Evolutionary conservation across 2,329 filamentous ascomycete genomes (phyloP), one percentile per base, ranked within the genome.

Genomic region (Aspergillus quadricinctus): DNA sequence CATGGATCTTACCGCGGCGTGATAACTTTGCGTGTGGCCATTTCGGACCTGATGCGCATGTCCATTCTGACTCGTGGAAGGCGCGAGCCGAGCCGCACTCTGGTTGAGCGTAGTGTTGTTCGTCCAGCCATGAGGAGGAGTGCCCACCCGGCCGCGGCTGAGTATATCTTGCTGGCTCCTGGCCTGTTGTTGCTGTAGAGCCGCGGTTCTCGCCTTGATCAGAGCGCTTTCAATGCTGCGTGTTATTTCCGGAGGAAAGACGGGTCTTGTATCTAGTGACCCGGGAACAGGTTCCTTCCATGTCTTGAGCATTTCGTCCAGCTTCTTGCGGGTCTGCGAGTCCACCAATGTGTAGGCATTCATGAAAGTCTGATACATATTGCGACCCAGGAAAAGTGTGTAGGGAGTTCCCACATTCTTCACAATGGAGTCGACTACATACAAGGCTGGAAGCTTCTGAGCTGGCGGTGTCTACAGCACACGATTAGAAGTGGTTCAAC

Each of bases 321-420:
- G 89, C 74, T 95, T 95, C 64, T 88, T 88, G 61, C 94, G 86
- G 23, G 92, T 92, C 58, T 83, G 82, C 61, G 84, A 83, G 67
- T 96, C 92, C 60, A 97, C 92, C 58, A 95, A 84, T 3, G 89
- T 89, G 72, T 97, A 99, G 40, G 94, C 90, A 67, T 95, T 90
- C 92, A 97, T 97, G 71, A 96, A 99, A 4, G 91, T 97, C 65
- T 88, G 85, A 75, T 93, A 97, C 41, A 99, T 84, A 69, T 93
- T 93, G 43, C 90, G 88, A 52, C 92, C 91, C 62, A 99, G 89
- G 73, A 96, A 97, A 11, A 97, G 82, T 0, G 93, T 97, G 75
- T 99, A 99, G 7, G 94, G 94, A 0, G 93, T 97, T 59, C 94
- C 94, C 60, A 99, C 92, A 79, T 99, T 97, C 77, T 99, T 99